Conservation (phyloP, 2,329 filamentous ascomycete genomes). For the Sporothrix protearum region DNA sequence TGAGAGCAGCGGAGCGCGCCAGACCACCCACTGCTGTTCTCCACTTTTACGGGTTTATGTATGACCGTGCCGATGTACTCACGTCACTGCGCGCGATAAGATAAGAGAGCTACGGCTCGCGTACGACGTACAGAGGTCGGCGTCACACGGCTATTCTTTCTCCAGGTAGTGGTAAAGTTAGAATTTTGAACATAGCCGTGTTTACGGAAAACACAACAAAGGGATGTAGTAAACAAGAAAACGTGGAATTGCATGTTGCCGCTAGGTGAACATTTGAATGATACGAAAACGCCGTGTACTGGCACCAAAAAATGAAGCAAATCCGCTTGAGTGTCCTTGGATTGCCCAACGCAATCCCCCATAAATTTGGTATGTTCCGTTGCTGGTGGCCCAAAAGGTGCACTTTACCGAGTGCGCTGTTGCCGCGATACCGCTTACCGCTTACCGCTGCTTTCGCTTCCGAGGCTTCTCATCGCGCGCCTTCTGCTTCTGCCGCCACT, state of each 20-base stretch:
- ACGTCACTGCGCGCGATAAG: conserved; percentile 22
- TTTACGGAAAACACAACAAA: background rate
- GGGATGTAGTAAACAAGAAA: background rate
- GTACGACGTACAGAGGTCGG: background rate
- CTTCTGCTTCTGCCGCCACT: conserved; percentile 60
- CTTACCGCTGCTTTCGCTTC: conserved; percentile 36
- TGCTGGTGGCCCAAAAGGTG: background rate
- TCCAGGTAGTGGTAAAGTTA: background rate
- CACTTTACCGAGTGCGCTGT: background rate
- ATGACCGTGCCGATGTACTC: conserved; percentile 19
- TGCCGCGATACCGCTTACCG: background rate
- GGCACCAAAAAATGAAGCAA: background rate
- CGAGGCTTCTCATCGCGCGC: conserved; percentile 49
- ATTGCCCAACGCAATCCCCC: background rate
- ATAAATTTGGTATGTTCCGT: background rate
- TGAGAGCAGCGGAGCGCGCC: conserved; percentile 12
- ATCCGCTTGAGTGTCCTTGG: background rate
- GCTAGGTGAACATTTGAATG: background rate
- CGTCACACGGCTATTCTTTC: background rate
- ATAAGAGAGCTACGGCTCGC: conserved; percentile 19
- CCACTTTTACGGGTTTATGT: conserved; percentile 23
- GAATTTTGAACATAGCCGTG: background rate
- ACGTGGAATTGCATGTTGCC: background rate
- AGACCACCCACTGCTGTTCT: background rate
- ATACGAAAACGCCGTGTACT: conserved; percentile 8